phyloP scores from a whole-genome alignment of 352 stramenopile genomes.

The Vaucheria bursata region DNA sequence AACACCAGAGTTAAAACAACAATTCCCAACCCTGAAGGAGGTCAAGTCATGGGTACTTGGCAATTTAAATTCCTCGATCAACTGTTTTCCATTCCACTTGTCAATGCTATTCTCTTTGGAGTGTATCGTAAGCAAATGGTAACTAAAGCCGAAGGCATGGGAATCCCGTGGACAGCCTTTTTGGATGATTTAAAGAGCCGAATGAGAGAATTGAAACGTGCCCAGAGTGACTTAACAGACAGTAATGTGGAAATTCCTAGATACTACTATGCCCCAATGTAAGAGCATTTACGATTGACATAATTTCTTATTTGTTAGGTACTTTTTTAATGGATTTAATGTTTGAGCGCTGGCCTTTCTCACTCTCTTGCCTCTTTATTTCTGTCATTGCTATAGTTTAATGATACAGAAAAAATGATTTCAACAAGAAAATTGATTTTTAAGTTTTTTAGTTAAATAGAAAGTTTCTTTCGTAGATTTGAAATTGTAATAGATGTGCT shows the following conservation, averaged over 20 bases:
- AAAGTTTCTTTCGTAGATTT: no score
- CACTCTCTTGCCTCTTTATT: no score
- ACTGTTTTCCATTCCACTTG: slow-evolving; percentile 41
- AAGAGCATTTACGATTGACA: no score
- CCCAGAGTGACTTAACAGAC: slow-evolving; percentile 29
- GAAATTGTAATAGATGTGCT: no score
- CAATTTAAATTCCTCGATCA: slow-evolving; percentile 47
- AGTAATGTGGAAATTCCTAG: slow-evolving; percentile 24
- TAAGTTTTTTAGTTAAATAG: no score
- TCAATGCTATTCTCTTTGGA: slow-evolving; percentile 41
- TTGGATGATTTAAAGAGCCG: slow-evolving; percentile 29
- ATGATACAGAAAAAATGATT: no score
- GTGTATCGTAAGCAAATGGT: slow-evolving; percentile 47
- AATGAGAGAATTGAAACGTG: slow-evolving; percentile 15
- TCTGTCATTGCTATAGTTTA: no score
- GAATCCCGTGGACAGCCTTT: slow-evolving; percentile 43
- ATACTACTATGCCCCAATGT: slow-evolving; percentile 48
- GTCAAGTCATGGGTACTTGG: slow-evolving; percentile 33
- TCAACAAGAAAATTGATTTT: no score
- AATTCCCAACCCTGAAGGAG: slow-evolving; percentile 37
- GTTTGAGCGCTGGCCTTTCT: no score
- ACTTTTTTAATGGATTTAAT: no score
- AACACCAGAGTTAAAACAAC: slow-evolving; percentile 40
- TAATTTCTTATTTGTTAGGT: no score
- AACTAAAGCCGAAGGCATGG: slow-evolving; percentile 44